Evolutionary conservation across 2,329 filamentous ascomycete genomes (phyloP).

Genomic region (Ceratocystiopsis sp.): DNA sequence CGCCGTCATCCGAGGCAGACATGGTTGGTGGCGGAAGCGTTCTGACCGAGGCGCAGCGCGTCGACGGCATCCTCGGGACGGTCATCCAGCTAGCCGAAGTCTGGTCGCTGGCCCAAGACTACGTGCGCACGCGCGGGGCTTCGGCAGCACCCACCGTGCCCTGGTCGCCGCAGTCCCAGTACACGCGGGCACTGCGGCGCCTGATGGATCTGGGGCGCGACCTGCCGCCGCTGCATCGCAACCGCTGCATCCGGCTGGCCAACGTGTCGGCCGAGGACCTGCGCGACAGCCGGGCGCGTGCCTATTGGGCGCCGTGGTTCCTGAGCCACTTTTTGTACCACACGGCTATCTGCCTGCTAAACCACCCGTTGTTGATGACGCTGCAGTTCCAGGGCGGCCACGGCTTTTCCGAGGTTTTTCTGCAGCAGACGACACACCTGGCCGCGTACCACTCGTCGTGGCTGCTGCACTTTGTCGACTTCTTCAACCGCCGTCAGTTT

Average conservation of each 20-base stretch:
- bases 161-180: conserved; percentile 1
- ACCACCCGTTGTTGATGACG: conserved; percentile 4
- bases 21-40: too few species aligned
- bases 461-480: conserved; percentile 3
- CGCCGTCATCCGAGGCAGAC: too few species aligned
- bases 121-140: too few species aligned
- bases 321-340: too few species aligned
- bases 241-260: conserved; percentile 2
- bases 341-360: too few species aligned
- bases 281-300: not conserved
- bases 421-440: conserved; percentile 3
- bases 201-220: conserved; percentile 2
- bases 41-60: too few species aligned
- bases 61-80: too few species aligned
- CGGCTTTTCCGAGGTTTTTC: conserved; percentile 2
- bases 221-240: conserved; percentile 3
- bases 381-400: conserved; percentile 4
- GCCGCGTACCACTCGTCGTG: conserved; percentile 2
- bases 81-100: too few species aligned
- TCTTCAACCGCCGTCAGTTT: not conserved
- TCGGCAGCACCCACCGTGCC: not conserved
- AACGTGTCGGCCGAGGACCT: conserved; percentile 1
- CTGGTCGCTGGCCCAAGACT: too few species aligned
- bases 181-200: not conserved
- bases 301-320: conserved; percentile 1